Base-by-base conservation (phyloP, 805 yeast species). In the Metschnikowia koreensis region DNA sequence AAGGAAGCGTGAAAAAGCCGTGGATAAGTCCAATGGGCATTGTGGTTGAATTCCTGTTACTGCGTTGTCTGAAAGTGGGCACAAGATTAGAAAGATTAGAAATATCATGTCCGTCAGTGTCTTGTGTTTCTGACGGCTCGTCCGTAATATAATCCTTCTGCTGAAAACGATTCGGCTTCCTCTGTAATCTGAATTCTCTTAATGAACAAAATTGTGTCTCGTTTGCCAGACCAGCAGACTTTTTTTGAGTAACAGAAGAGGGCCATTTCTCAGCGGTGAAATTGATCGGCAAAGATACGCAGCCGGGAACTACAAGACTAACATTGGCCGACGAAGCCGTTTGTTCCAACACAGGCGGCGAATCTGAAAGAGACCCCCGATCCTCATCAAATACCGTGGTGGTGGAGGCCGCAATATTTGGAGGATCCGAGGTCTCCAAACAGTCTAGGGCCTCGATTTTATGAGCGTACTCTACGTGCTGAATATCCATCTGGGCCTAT, bases 1-100 rank as follows among this genome's bases (percentile, higher is more conserved):
- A 12, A 5, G 52, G 52, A 8, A 49, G 52, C 26, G 52, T 49
- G 38, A 44, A 44, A 15, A 44, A 49, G n/a, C 48, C 52, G 26
- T 36, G 45, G 37, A 44, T 27, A 4, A 39, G 47, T 11, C 47
- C 47, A 15, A 28, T 7, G n/a, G 50, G 46, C 37, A 37, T 37
- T 9, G 36, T 47, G 37, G n/a, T 28, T 3, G 37, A 37, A 28
- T 27, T 41, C n/a, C 16, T 37, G 22, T 34, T 34, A 33, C 36
- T 34, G 44, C 44, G 39, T 40, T 38, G 29, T 17, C 15, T 39
- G 29, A 22, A 10, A 15, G 31, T 31, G 44, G 16, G 43, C 10
- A 28, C 34, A 22, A 10, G 10, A 9, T 22, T 22, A n/a, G 22
- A 22, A 22, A 22, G 22, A 22, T 22, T 22, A 22, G 22, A 22